These are phyloP conservation scores for Saraca asoca DNA, from an alignment of 331 rosid genomes.

Conservation along the genomic window DNA sequence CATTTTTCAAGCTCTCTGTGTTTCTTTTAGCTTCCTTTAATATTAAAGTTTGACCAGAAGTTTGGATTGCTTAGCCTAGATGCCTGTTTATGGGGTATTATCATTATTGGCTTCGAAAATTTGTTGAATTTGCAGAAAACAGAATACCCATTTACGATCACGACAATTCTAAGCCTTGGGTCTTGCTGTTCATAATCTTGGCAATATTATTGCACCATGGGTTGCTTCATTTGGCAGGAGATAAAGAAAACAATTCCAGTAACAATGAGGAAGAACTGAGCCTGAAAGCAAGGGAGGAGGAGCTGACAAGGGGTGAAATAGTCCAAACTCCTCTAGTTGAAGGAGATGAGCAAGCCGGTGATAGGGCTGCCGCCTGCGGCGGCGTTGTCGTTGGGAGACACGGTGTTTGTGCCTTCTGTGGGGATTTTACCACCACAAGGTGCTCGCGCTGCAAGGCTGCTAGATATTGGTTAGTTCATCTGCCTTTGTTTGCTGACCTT, in stretches of 20 bases:
- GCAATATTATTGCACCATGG: not conserved
- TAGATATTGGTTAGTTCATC: slow-evolving; percentile 32
- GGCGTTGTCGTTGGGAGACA: not conserved
- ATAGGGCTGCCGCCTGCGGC: not conserved
- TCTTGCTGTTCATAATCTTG: not conserved
- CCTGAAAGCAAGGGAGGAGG: not conserved
- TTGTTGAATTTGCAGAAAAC: slow-evolving; percentile 24
- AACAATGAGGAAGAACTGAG: not conserved
- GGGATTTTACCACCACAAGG: slow-evolving; percentile 11
- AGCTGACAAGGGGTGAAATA: not conserved
- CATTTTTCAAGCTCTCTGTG: not conserved
- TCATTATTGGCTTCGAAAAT: slow-evolving; percentile 23
- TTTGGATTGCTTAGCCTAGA: slow-evolving; percentile 19
- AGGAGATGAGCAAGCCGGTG: not conserved
- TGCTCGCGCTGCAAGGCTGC: slow-evolving; percentile 45
- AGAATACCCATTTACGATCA: slow-evolving; percentile 12
- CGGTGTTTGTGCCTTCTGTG: slow-evolving; percentile 29
- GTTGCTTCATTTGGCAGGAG: not conserved
- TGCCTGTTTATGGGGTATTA: slow-evolving; percentile 27
- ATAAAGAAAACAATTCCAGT: not conserved
- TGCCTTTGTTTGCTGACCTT: not conserved
- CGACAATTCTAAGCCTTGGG: not conserved
- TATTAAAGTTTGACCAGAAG: not conserved
- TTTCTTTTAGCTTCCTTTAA: not conserved
- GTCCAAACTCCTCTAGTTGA: not conserved